Base-by-base conservation (phyloP, 805 yeast genomes). In the Barnettozyma wickerhamii region DNA sequence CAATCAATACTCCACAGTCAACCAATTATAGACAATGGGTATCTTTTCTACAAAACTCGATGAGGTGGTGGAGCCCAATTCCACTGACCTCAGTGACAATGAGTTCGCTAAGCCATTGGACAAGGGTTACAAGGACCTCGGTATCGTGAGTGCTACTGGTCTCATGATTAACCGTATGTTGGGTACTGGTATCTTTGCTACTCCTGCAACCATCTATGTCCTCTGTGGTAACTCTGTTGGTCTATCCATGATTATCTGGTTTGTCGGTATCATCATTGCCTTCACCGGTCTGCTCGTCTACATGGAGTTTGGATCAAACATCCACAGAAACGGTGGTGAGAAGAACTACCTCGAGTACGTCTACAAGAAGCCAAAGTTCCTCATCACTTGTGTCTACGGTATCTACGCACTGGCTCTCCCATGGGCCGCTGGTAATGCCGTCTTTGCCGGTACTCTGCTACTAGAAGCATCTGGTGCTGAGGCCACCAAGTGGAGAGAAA, bases 251-350 rank as follows among this genome's bases (percentile, higher is more conserved):
- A 67, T 85, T 49, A 68, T 85, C 60, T 85, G 93, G 91, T 75
- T 75, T 20, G 79, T 78, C 13, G 95, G 95, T 35, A 73, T 86
- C 7, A 48, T 81, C 27, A 84, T 84, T 49, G 84, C 91, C 4
- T 62, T 74, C 9, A 60, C 78, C 26, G 84, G 84, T 27, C 60
- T 82, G 51, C 71, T 77, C 54, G 87, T 81, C 4, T 85, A 84
- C 60, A 77, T 84, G 79, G 93, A 84, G 56, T 81, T 83, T 59
- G 95, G 95, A 13, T 75, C 84, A 5, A 81, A 81, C 32, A 77
- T 84, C 42, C 86, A 87, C 35, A 75, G 83, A 64, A 84, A 85
- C 54, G 95, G 95, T 50, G 95, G 93, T 50, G 95, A 86, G 56
- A 84, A 84, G 63, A 84, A 83, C 54, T 86, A 86, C 58, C 64